Evolutionary conservation across 2,329 filamentous ascomycete species (phyloP).

Genomic region (Fulvia fulva): DNA sequence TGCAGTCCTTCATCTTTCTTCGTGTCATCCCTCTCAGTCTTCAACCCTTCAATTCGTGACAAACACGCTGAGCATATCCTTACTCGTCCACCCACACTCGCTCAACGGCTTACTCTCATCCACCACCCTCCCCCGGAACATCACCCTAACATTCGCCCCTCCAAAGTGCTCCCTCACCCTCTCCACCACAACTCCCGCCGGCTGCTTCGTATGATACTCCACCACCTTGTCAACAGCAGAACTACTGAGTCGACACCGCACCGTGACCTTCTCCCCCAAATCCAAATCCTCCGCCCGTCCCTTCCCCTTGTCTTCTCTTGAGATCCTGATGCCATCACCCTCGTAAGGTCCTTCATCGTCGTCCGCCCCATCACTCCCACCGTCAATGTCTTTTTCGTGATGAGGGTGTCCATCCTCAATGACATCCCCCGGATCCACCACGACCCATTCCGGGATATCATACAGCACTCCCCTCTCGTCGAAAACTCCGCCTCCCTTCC

Average conservation of each 20-base stretch:
- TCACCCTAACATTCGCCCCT: constrained; percentile 64
- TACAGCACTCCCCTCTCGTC: constrained; percentile 44
- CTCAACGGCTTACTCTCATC: constrained; percentile 63
- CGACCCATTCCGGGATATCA: constrained; percentile 44
- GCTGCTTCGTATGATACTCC: constrained; percentile 40
- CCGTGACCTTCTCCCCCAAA: constrained; percentile 31
- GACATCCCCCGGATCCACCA: constrained; percentile 42
- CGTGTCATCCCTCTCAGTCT: not conserved
- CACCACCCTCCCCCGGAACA: constrained; percentile 77
- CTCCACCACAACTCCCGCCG: constrained; percentile 59
- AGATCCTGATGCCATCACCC: not conserved
- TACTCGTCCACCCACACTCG: constrained; percentile 70
- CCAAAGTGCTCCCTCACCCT: constrained; percentile 61
- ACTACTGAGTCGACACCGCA: constrained; percentile 37
- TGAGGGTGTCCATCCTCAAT: constrained; percentile 30
- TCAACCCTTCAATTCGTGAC: constrained; percentile 39
- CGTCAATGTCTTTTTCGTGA: constrained; percentile 29
- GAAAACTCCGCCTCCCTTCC: constrained; percentile 37
- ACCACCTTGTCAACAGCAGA: constrained; percentile 38
- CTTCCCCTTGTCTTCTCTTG: constrained; percentile 32
- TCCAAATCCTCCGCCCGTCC: constrained; percentile 32
- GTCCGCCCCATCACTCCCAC: constrained; percentile 17
- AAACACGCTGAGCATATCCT: constrained; percentile 72
- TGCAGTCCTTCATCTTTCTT: not conserved
- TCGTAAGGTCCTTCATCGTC: constrained; percentile 15